phyloP scores from a whole-genome alignment of 2,329 filamentous ascomycete species.

The Aspergillus thermomutatus region DNA sequence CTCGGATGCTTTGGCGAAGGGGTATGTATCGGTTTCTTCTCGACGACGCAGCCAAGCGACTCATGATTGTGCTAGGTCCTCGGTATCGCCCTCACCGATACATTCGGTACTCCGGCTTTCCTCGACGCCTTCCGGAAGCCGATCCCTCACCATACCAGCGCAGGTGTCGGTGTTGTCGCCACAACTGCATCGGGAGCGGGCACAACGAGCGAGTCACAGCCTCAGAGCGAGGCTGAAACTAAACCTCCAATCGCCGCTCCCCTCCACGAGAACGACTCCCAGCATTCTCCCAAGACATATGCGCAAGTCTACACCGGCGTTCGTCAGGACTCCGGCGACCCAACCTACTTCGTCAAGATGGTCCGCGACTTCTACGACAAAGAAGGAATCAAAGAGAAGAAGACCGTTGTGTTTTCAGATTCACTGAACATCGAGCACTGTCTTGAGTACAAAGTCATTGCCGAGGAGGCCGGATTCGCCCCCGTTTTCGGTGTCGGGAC shows the following conservation, averaged over 20 bases:
- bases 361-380: conserved; percentile 78
- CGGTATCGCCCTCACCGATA: conserved; percentile 89
- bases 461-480: conserved; percentile 75
- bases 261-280: conserved; percentile 27
- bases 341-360: conserved; percentile 70
- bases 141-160: conserved; percentile 47
- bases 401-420: conserved; percentile 93
- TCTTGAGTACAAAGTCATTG: conserved; percentile 80
- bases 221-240: conserved; percentile 37
- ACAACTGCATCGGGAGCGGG: conserved; percentile 39
- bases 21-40: conserved; percentile 32
- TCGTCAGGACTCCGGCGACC: conserved; percentile 87
- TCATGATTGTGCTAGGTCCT: conserved; percentile 53
- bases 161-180: conserved; percentile 37
- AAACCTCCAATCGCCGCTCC: conserved; percentile 46
- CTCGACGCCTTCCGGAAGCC: conserved; percentile 76
- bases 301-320: conserved; percentile 80
- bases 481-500: conserved; percentile 94
- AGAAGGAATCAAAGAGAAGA: conserved; percentile 72
- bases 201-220: conserved; percentile 42
- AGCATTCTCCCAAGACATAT: conserved; percentile 59
- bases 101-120: conserved; percentile 89
- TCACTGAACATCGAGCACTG: conserved; percentile 88
- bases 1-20: conserved; percentile 83
- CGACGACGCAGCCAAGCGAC: neutral